Conservation (phyloP, 805 yeast species). For the Lipomyces japonicus region DNA sequence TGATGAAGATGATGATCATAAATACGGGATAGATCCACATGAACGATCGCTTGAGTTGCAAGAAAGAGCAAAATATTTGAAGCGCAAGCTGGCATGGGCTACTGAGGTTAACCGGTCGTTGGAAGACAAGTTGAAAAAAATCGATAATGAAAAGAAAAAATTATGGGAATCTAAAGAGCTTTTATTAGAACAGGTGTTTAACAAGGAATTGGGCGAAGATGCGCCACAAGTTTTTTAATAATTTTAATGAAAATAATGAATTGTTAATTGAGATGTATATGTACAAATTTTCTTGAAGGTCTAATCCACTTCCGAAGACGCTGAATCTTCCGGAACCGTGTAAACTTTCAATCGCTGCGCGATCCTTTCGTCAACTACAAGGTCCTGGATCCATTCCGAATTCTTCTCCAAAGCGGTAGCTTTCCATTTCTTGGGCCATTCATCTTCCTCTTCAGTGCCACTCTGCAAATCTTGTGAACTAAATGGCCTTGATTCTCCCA, state of each 20-base stretch:
- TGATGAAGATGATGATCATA: conserved; percentile 7
- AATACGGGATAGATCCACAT: conserved; percentile 23
- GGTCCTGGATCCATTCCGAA: conserved; percentile 85
- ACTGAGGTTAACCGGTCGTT: conserved; percentile 31
- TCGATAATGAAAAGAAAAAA: conserved; percentile 24
- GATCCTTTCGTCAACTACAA: conserved; percentile 67
- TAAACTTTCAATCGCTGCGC: conserved; percentile 44
- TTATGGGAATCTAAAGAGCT: conserved; percentile 39
- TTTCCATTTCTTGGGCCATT: conserved; percentile 87
- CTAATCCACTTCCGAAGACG: too few relatives aligned
- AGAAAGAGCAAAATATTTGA: conserved; percentile 22
- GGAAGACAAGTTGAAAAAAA: conserved; percentile 28
- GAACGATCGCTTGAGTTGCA: conserved; percentile 15
- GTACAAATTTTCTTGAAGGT: too few relatives aligned
- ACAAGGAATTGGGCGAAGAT: conserved; percentile 29
- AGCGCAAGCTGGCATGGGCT: conserved; percentile 37
- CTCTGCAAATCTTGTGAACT: conserved; percentile 43
- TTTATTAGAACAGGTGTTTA: conserved; percentile 35
- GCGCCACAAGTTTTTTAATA: too few relatives aligned
- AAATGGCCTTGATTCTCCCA: conserved; percentile 55
- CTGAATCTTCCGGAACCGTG: too few relatives aligned
- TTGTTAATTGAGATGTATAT: too few relatives aligned
- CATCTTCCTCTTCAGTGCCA: conserved; percentile 63
- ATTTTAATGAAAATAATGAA: too few relatives aligned
- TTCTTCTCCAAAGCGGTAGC: conserved; percentile 64